Evolutionary conservation across 768 basidiomycete species (phyloP).

Genomic region (Lyophyllum semitale): DNA sequence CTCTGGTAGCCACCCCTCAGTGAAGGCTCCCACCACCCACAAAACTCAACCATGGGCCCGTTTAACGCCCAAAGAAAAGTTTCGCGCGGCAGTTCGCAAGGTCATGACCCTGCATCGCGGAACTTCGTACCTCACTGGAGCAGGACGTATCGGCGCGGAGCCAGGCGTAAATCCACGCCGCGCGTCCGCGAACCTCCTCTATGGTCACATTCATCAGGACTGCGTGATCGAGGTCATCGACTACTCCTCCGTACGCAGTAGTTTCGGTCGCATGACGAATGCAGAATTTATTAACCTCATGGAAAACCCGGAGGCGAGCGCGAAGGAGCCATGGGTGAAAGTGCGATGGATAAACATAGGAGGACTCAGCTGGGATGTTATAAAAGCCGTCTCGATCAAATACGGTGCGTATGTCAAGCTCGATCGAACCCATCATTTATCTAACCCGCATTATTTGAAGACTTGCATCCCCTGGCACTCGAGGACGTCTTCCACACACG

Average conservation of each 20-base stretch:
- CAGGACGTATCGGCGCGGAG: constrained; percentile 57
- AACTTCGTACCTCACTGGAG: constrained; percentile 36
- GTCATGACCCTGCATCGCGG: constrained; percentile 65
- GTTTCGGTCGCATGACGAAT: constrained; percentile 59
- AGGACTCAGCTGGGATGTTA: constrained; percentile 72
- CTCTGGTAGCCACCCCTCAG: not conserved
- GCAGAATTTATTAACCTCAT: constrained; percentile 60
- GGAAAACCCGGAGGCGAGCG: constrained; percentile 41
- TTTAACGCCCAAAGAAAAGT: constrained; percentile 47
- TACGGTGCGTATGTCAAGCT: constrained; percentile 46
- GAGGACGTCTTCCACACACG: constrained; percentile 68
- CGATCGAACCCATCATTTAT: not conserved
- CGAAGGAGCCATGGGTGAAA: constrained; percentile 60
- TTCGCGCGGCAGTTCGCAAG: constrained; percentile 57
- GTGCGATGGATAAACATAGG: constrained; percentile 78
- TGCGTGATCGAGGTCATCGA: constrained; percentile 71
- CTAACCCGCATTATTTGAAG: constrained; percentile 30
- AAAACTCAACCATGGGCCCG: constrained; percentile 14
- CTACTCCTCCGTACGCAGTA: constrained; percentile 60
- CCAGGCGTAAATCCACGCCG: constrained; percentile 73
- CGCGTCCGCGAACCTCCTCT: constrained; percentile 53
- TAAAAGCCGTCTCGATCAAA: constrained; percentile 65
- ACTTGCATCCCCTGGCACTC: constrained; percentile 69
- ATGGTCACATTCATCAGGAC: constrained; percentile 57
- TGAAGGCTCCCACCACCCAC: constrained; percentile 3